phyloP scores from a whole-genome alignment of 2,329 filamentous ascomycete genomes.

The Eurotiales sp. region DNA sequence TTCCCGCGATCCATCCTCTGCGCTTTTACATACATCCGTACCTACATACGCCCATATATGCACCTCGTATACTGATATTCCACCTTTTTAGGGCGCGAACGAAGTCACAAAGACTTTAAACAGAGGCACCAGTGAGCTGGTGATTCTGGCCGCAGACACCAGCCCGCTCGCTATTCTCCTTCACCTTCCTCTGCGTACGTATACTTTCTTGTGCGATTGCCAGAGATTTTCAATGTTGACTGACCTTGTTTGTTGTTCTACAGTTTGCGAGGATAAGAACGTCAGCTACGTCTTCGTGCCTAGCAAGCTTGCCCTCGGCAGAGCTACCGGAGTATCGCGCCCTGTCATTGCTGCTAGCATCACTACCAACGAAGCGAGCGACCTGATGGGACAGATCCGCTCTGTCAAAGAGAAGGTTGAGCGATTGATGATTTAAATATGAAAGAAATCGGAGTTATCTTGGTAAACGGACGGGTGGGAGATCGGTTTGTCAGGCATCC shows the following conservation, averaged over 20 bases:
- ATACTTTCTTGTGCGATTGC: not conserved
- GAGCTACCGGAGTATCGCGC: slow-evolving; percentile 84
- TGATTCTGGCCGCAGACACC: slow-evolving; percentile 82
- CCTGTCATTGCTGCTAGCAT: slow-evolving; percentile 84
- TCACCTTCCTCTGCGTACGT: slow-evolving; percentile 72
- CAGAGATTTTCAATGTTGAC: not conserved
- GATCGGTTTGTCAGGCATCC: no score
- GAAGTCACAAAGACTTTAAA: slow-evolving; percentile 85
- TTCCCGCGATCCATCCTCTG: no score
- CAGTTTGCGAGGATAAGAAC: slow-evolving; percentile 63
- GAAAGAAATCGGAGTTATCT: no score
- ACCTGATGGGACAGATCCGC: slow-evolving; percentile 83
- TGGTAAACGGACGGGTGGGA: no score
- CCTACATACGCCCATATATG: not conserved
- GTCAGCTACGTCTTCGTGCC: slow-evolving; percentile 70
- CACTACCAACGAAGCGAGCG: slow-evolving; percentile 86
- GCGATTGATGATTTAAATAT: slow-evolving; percentile 78
- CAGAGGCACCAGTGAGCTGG: slow-evolving; percentile 83
- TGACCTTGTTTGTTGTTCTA: slow-evolving; percentile 24
- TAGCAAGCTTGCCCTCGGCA: slow-evolving; percentile 76
- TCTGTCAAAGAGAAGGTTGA: slow-evolving; percentile 93
- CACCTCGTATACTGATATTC: not conserved
- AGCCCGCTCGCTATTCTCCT: slow-evolving; percentile 82
- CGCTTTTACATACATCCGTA: no score
- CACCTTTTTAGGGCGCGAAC: slow-evolving; percentile 61